Evolutionary conservation across 306 rosid species (phyloP).

Genomic region (Trifolium repens): DNA sequence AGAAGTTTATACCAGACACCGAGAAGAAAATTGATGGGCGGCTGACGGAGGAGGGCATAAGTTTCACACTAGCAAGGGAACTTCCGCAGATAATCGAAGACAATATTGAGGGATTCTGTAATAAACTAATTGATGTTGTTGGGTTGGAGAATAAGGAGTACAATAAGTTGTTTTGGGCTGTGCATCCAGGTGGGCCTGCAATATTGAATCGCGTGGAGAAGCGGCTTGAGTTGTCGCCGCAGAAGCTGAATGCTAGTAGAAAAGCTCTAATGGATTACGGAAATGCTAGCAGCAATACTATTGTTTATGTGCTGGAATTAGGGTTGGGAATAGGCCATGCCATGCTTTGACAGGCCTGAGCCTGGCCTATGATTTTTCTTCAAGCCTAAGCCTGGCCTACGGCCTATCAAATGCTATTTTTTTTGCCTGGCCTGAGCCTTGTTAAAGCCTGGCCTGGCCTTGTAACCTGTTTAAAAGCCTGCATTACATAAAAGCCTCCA

Average conservation of each 20-base stretch:
- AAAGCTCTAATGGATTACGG: constrained; percentile 86
- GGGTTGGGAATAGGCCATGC: too few species aligned
- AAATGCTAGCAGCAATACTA: constrained; percentile 86
- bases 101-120: constrained; percentile 77
- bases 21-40: constrained; percentile 85
- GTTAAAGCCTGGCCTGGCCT: too few species aligned
- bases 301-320: constrained; percentile 85
- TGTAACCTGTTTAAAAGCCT: too few species aligned
- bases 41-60: constrained; percentile 87
- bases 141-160: constrained; percentile 60
- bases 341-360: too few species aligned
- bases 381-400: too few species aligned
- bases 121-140: constrained; percentile 51
- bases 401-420: too few species aligned
- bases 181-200: constrained; percentile 95
- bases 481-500: too few species aligned
- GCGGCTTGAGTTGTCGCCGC: constrained; percentile 74
- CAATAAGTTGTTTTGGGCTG: constrained; percentile 83
- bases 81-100: constrained; percentile 92
- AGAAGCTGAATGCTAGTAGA: constrained; percentile 77
- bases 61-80: constrained; percentile 79
- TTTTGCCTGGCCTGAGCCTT: too few species aligned
- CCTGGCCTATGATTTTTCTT: too few species aligned
- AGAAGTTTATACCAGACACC: constrained; percentile 72
- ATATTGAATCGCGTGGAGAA: constrained; percentile 82